Base-by-base conservation (phyloP, 2,329 filamentous ascomycete genomes). In the Penicillium sp. region DNA sequence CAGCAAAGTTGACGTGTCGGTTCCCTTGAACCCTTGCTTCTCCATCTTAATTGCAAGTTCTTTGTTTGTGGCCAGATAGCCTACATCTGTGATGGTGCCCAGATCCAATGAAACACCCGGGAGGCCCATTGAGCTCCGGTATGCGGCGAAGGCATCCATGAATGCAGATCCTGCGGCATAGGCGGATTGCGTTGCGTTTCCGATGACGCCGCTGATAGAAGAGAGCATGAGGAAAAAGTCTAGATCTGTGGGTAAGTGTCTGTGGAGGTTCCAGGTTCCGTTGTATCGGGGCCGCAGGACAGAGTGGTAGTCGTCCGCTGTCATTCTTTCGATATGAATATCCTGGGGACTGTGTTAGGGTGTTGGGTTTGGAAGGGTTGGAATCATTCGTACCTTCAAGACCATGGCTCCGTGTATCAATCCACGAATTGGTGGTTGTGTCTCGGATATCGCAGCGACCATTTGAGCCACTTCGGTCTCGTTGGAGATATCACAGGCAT, bases 111-210 rank as follows among this genome's bases (percentile, higher is more conserved):
- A 56, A 2, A 58, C 40, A 8, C 58, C 59, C 3, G 54, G 50
- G 1, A 63, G 52, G 2, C 64, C 64, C 6, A 59, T 41, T 0
- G 32, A 31, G 6, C 46, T 52, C 5, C 67, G 57, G 40, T 65
- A 60, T 6, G 48, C 49, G 3, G 64, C 64, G 11, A 70, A 57
- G 1, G 55, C 52, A 36, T 69, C 68, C 42, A 68, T 59, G 57
- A 63, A 73, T 10, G 62, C 58, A 38, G 62, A 63, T 6, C 58
- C 69, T 2, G 69, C 65, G 6, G 63, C 62, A 47, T 73, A 73
- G 42, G 68, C 72, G 10, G 73, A 65, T 46, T 78, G 63, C 3
- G 70, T 69, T 1, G 68, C 52, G 37, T 75, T 74, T 4, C 75
- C 75, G 3, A 74, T 57, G 6, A 75, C 52, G 2, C 68, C 67